Conservation (phyloP, 345 rosid genomes). For the Viola odorata region DNA sequence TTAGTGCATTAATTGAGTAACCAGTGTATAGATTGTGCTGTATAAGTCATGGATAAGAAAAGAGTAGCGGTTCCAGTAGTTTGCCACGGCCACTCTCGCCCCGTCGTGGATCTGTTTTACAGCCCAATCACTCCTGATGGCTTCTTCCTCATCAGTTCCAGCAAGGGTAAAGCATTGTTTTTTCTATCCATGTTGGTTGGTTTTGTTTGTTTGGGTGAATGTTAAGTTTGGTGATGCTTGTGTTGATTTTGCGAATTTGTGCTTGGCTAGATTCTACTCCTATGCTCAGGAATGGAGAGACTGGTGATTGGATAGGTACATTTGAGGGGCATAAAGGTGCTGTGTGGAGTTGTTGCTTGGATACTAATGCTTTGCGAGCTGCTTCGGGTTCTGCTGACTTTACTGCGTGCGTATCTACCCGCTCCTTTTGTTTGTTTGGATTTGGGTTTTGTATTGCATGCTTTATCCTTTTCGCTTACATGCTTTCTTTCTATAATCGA, state of each 20-base stretch:
- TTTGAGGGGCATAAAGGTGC: conserved; percentile 99
- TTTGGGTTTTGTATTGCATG: too few relatives aligned
- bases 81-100: conserved; percentile 84
- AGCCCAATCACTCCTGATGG: conserved; percentile 83
- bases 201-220: too few relatives aligned
- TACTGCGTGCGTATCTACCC: conserved; percentile 55
- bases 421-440: background rate
- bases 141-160: conserved; percentile 73
- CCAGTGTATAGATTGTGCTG: too few relatives aligned
- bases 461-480: too few relatives aligned
- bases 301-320: conserved; percentile 98
- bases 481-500: too few relatives aligned
- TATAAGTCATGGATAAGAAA: conserved; percentile 37
- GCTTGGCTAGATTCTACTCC: conserved; percentile 68
- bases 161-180: conserved; percentile 44
- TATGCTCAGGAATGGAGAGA: conserved; percentile 98
- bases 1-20: too few relatives aligned
- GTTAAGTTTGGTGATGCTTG: too few relatives aligned
- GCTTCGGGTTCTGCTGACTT: conserved; percentile 98
- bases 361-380: conserved; percentile 75
- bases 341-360: conserved; percentile 94
- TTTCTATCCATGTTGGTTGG: background rate
- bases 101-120: conserved; percentile 69
- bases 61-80: conserved; percentile 60
- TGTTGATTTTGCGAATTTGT: background rate